Conservation (phyloP, 2,329 filamentous ascomycete species). For the Trichoderma atroviride region DNA sequence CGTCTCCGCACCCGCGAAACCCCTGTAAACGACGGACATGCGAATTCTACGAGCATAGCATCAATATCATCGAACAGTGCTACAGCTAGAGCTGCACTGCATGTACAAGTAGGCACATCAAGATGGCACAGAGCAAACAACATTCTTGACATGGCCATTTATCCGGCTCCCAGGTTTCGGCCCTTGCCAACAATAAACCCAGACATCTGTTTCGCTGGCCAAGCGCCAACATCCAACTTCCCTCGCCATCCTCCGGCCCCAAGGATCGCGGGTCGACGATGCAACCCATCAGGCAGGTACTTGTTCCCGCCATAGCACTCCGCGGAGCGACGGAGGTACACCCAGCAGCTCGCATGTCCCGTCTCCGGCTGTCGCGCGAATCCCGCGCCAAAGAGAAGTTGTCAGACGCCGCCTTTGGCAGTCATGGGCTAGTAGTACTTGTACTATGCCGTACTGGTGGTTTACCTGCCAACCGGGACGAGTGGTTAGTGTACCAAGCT, state of each 20-base stretch:
- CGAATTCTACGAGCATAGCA: neutral
- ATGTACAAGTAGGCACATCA: neutral
- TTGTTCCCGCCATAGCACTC: neutral
- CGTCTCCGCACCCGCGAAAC: neutral
- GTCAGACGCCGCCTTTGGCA: neutral
- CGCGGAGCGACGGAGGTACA: neutral
- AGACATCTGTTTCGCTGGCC: neutral
- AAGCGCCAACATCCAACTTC: neutral
- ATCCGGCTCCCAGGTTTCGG: neutral
- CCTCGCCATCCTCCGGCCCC: neutral
- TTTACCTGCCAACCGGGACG: neutral
- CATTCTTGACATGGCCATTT: neutral
- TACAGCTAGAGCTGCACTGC: neutral
- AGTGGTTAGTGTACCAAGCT: neutral
- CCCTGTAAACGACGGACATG: neutral
- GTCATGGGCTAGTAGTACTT: neutral
- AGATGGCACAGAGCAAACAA: neutral
- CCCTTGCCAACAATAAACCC: neutral
- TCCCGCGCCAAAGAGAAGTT: neutral
- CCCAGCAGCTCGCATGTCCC: neutral
- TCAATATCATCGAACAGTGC: neutral
- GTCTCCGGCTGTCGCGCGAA: neutral
- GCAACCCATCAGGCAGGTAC: neutral
- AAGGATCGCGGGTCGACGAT: neutral
- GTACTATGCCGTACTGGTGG: neutral